Evolutionary conservation across 2,329 filamentous ascomycete genomes (phyloP).

Genomic region (Fusarium sp.): DNA sequence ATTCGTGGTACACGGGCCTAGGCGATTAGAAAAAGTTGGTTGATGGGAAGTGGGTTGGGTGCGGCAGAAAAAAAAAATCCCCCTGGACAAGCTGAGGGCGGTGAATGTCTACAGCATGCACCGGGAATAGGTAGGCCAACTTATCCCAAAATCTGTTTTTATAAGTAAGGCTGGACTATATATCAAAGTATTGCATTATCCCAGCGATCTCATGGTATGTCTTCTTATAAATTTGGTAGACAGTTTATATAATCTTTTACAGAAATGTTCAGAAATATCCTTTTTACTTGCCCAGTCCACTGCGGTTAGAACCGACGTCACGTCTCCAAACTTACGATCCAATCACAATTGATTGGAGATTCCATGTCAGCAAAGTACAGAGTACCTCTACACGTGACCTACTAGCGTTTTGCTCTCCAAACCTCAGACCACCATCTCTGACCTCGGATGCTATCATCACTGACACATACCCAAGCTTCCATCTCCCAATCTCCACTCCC

Average conservation of each 20-base stretch:
- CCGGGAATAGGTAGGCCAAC: background rate
- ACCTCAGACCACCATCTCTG: conserved; percentile 50
- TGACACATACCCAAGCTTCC: conserved; percentile 45
- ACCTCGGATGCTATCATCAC: conserved; percentile 47
- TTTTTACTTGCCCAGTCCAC: background rate
- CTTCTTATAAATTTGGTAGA: background rate
- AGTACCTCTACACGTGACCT: conserved; percentile 41
- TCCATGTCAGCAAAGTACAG: conserved; percentile 14
- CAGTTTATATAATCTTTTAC: accelerated
- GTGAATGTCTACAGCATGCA: conserved; percentile 21
- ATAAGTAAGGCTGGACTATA: no score
- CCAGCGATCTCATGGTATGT: background rate
- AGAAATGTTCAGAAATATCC: background rate
- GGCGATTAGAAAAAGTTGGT: conserved; percentile 42
- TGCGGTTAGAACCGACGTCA: conserved; percentile 40
- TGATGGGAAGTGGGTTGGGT: conserved; percentile 41
- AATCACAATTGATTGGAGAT: conserved; percentile 5
- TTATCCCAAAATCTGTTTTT: background rate
- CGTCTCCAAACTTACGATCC: conserved; percentile 6
- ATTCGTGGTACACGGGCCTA: conserved; percentile 36
- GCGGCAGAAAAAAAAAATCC: conserved; percentile 47
- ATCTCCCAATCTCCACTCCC: conserved; percentile 44
- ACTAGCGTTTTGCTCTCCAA: conserved; percentile 45
- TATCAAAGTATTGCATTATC: background rate
- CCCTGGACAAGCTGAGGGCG: conserved; percentile 37